phyloP scores from a whole-genome alignment of 495 filamentous ascomycete species.

The Cercophora newfieldiana region DNA sequence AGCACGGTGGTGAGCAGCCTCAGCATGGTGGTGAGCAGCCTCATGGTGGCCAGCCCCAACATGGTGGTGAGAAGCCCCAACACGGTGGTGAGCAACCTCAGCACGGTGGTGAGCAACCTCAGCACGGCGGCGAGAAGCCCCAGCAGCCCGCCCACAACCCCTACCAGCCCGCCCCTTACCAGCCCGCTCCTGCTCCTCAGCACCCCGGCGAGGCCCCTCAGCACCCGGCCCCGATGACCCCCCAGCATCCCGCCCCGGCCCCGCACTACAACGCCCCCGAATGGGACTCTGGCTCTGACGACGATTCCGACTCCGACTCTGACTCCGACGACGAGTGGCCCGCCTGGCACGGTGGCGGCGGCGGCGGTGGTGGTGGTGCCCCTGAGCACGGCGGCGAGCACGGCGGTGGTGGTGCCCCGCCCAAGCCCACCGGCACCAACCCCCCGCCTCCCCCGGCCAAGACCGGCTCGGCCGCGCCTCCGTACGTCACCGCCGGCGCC shows the following conservation, averaged over 20 bases:
- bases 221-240: too few relatives aligned
- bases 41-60: too few relatives aligned
- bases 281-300: background rate
- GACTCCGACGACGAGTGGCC: background rate
- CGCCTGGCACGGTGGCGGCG: background rate
- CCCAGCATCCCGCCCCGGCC: too few relatives aligned
- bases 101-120: too few relatives aligned
- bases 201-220: too few relatives aligned
- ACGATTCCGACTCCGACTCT: constrained; percentile 5
- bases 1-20: too few relatives aligned
- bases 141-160: background rate
- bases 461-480: background rate
- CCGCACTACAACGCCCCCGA: background rate
- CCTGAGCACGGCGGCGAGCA: background rate
- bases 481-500: background rate
- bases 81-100: too few relatives aligned
- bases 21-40: too few relatives aligned
- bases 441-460: background rate
- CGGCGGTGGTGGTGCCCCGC: background rate
- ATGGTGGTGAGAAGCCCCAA: too few relatives aligned
- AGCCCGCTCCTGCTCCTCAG: too few relatives aligned
- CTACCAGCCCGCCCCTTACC: too few relatives aligned
- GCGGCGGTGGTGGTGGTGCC: background rate
- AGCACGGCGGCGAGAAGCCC: background rate
- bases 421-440: background rate